These are phyloP conservation scores for Celoporthe dispersa DNA, from an alignment of 2,329 filamentous ascomycete genomes.

Conservation along the genomic window DNA sequence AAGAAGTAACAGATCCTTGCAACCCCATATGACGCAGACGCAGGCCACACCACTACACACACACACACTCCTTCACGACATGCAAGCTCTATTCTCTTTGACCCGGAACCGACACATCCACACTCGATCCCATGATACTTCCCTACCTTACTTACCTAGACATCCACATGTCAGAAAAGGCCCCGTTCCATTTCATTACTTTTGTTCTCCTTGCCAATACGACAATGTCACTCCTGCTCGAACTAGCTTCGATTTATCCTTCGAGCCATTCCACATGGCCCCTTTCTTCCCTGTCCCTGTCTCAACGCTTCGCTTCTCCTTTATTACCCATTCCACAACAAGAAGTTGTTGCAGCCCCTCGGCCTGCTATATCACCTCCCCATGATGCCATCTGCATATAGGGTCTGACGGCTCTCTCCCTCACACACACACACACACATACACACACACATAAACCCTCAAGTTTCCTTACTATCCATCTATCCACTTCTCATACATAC, in stretches of 20 bases:
- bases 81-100: conserved; percentile 37
- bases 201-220: conserved; percentile 39
- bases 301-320: conserved; percentile 30
- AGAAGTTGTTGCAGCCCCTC: conserved; percentile 28
- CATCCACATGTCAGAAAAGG: conserved; percentile 40
- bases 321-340: conserved; percentile 31
- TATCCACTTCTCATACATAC: neutral
- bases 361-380: conserved; percentile 24
- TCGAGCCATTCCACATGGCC: conserved; percentile 32
- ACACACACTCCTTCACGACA: conserved; percentile 33
- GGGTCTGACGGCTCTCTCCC: conserved; percentile 19
- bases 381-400: conserved; percentile 30
- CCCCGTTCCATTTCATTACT: conserved; percentile 38
- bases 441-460: neutral
- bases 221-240: conserved; percentile 34
- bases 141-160: conserved; percentile 29
- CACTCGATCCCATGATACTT: conserved; percentile 31
- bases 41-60: conserved; percentile 28
- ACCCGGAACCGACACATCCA: conserved; percentile 36
- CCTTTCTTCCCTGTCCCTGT: conserved; percentile 31
- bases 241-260: conserved; percentile 37
- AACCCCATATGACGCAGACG: conserved; percentile 41
- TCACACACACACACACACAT: neutral
- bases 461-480: too few species aligned
- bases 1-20: conserved; percentile 19